Conservation (phyloP, 2,329 filamentous ascomycete species). For the Apiospora pterosperma region DNA sequence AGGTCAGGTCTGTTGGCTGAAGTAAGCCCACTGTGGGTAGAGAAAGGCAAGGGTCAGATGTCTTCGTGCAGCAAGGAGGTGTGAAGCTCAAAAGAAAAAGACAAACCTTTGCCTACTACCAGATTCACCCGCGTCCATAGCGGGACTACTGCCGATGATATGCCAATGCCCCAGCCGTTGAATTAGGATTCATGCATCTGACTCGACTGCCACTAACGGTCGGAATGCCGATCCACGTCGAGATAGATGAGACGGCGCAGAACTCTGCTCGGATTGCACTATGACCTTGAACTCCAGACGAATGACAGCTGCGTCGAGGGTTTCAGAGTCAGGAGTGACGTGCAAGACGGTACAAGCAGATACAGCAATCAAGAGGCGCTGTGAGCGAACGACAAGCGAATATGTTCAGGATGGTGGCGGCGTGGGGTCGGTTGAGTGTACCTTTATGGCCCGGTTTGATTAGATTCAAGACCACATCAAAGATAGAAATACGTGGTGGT, state of each 20-base stretch:
- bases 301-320: neutral
- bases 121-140: slow-evolving; percentile 34
- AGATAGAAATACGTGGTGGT: neutral
- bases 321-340: neutral
- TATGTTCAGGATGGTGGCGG: neutral
- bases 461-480: neutral
- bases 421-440: neutral
- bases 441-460: neutral
- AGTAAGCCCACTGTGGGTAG: slow-evolving; percentile 25
- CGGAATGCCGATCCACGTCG: slow-evolving; percentile 7
- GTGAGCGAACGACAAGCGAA: neutral
- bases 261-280: slow-evolving; percentile 6
- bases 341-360: neutral
- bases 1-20: slow-evolving; percentile 25
- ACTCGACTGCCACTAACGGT: slow-evolving; percentile 15
- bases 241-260: slow-evolving; percentile 9
- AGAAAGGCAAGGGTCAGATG: slow-evolving; percentile 21
- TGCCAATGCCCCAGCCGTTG: slow-evolving; percentile 29
- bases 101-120: slow-evolving; percentile 33
- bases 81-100: slow-evolving; percentile 12
- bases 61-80: slow-evolving; percentile 9
- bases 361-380: neutral
- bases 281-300: neutral
- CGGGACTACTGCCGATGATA: slow-evolving; percentile 28
- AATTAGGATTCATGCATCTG: slow-evolving; percentile 30